Conservation (phyloP, 139 green algal genomes). For the Raphidocelis subcapitata region DNA sequence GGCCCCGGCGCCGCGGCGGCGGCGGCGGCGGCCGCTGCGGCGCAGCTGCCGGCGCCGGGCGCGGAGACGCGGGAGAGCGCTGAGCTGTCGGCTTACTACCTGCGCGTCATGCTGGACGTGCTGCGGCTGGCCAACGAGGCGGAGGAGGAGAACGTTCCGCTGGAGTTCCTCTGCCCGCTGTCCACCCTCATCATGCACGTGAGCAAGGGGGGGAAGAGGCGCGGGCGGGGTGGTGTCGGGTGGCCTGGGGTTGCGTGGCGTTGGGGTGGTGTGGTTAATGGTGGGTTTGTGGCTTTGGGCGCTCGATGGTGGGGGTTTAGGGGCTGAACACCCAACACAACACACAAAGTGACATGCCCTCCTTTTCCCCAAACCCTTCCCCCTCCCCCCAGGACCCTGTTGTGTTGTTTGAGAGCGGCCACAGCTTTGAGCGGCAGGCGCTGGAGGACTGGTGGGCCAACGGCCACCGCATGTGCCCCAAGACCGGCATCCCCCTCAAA, state of each 20-base stretch:
- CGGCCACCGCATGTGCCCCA: slow-evolving; percentile 21
- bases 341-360: too few species aligned
- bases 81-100: slow-evolving; percentile 6
- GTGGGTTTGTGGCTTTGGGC: too few species aligned
- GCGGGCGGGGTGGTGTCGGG: not conserved
- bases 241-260: too few species aligned
- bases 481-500: not conserved
- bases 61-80: not conserved
- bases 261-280: too few species aligned
- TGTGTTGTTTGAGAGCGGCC: slow-evolving; percentile 15
- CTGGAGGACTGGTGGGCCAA: slow-evolving; percentile 20
- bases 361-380: not conserved
- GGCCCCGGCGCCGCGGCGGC: not conserved
- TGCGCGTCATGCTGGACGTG: slow-evolving; percentile 19
- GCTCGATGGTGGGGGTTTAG: too few species aligned
- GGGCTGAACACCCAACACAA: too few species aligned
- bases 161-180: slow-evolving; percentile 21
- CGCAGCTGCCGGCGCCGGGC: not conserved
- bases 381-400: slow-evolving; percentile 15
- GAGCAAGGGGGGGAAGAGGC: not conserved
- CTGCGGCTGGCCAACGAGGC: slow-evolving; percentile 4
- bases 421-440: slow-evolving; percentile 20
- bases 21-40: not conserved
- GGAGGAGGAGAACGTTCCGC: not conserved
- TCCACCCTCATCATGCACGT: slow-evolving; percentile 11